Evolutionary conservation across 345 rosid species (phyloP), one percentile per base, ranked within the genome.

Genomic region (Carallia pectinifolia): DNA sequence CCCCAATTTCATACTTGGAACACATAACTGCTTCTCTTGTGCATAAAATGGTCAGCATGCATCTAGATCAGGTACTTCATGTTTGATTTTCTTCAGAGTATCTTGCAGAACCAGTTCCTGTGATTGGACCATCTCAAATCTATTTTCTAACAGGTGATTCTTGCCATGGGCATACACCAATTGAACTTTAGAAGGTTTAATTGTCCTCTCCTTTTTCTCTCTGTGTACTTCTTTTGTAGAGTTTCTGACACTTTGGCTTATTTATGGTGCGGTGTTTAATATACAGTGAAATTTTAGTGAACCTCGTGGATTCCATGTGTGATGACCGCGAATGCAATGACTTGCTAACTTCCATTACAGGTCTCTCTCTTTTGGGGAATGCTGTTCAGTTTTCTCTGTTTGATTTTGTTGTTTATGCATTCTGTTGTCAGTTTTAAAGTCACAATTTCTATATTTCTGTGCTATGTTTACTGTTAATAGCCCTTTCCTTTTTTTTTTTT

Each of bases 1-100:
- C 84, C 71, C 97, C 98, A 62, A 94, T 94, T 79, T 85, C 98
- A 53, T 91, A 87, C 83, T 84, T 94, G 83, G 92, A 81, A 61
- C 97, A 91, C 81, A 74, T 90, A 60, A 87, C 78, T 55, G 89
- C 96, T 77, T 95, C 96, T 37, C 92, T 91, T 81, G 96, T 89
- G 48, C 87, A 79, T 68, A 81, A 90, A 84, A 91, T 94, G 97
- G 98, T 91, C 69, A 73, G 73, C 65, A 34, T 86, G 81, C 98
- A 94, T 85, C 91, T 94, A 31, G 98, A 94, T 85, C 93, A 90
- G 90, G 98, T 91, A 79, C 38, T 44, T 37, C 58, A 67, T 55
- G 68, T 60, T 68, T 64, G 5, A 30, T 39, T 48, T 53, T 76
- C 16, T 67, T 40, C 37, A 36, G 71, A 31, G 76, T 70, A 52